These are phyloP conservation scores for Euphorbia lathyris DNA, from an alignment of 345 rosid genomes.

Conservation along the genomic window DNA sequence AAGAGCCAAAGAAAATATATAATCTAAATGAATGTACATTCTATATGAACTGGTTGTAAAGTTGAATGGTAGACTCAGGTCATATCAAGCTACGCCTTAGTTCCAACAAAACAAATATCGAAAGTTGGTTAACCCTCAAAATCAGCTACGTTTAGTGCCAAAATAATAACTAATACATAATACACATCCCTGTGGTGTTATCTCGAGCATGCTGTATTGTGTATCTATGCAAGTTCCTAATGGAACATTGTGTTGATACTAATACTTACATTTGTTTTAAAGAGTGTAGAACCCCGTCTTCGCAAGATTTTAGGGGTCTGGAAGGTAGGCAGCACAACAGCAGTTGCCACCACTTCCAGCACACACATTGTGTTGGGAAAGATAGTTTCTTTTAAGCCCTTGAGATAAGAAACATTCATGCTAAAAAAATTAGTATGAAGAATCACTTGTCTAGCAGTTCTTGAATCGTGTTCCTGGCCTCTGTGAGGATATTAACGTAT, in stretches of 20 bases:
- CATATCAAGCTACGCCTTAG: too few relatives aligned
- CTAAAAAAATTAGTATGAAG: not conserved
- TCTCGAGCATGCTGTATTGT: not conserved
- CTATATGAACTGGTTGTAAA: too few relatives aligned
- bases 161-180: too few relatives aligned
- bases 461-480: slow-evolving; percentile 50
- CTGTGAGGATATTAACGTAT: slow-evolving; percentile 37
- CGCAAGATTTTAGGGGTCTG: not conserved
- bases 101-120: too few relatives aligned
- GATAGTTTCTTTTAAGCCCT: not conserved
- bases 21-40: too few relatives aligned
- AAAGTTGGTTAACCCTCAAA: too few relatives aligned
- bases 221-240: slow-evolving; percentile 2
- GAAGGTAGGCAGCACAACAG: too few relatives aligned
- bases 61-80: too few relatives aligned
- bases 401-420: not conserved
- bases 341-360: too few relatives aligned
- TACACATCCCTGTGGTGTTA: not conserved
- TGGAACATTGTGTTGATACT: not conserved
- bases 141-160: too few relatives aligned
- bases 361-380: not conserved
- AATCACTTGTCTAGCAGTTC: slow-evolving; percentile 37
- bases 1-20: too few relatives aligned
- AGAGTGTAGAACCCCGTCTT: not conserved
- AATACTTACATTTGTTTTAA: not conserved